Base-by-base conservation (phyloP, 768 basidiomycete genomes). In the Lactifluus piperatus region DNA sequence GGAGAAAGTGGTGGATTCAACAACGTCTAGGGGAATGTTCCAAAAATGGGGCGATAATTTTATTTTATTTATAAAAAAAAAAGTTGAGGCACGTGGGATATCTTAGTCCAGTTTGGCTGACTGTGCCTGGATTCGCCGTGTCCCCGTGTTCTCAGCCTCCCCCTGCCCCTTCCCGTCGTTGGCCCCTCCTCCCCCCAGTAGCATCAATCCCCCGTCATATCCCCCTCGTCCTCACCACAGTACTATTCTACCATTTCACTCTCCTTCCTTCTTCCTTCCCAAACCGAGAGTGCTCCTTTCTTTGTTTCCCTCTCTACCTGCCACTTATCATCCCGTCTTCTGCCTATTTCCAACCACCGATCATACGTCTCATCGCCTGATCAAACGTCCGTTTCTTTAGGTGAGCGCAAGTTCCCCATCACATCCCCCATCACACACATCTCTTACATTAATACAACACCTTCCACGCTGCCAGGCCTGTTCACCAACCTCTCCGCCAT, bases 361-460 rank as follows among this genome's bases (percentile, higher is more conserved):
- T 58, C 47, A 18, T 54, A 32, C 43, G 26, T 48, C 37, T 27
- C 43, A 14, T 39, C 43, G 49, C 22, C 43, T 56, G 59, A 56
- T 56, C 49, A 60, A 56, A 34, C 22, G 24, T 22, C 58, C 10
- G 26, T 54, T 43, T n/a, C 32, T 30, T 43, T 13, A 56, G 54
- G 54, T 56, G 20, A 39, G 54, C n/a, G 2, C 20, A 24, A 14
- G 22, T 20, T 14, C 27, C 43, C 30, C 29, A 11, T 56, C 48
- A 36, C 53, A n/a, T 22, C 11, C 20, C n/a, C 51, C 46, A 49
- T 30, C 49, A 34, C 50, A 20, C 39, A 13, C 57, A 14, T 27
- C 39, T 13, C 18, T 51, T 3, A 51, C 27, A 30, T 44, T 44
- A 44, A 24, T 34, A 10, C 26, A 22, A 29, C 22, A 11, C 46